Conservation (phyloP, 2,329 filamentous ascomycete species). For the Blastomyces parvus region DNA sequence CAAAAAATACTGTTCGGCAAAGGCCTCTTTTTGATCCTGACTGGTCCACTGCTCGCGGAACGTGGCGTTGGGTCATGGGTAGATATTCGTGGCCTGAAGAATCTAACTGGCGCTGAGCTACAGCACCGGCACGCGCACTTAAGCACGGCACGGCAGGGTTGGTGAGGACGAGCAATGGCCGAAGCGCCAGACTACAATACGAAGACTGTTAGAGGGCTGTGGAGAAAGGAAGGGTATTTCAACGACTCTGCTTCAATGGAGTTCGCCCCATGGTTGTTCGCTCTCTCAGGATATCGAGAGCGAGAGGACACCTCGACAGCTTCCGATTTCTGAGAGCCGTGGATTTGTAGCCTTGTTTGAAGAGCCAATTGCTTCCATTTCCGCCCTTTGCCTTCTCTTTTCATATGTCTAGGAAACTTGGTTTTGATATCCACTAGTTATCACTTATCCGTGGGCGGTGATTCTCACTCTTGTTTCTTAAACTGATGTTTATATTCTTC, state of each 20-base stretch:
- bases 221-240: background rate
- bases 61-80: background rate
- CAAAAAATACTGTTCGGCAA: background rate
- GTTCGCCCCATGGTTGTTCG: background rate
- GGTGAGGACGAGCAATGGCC: background rate
- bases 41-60: background rate
- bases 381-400: background rate
- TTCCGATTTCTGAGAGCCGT: background rate
- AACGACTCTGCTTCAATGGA: background rate
- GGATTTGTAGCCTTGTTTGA: slow-evolving; percentile 8
- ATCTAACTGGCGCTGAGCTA: slow-evolving; percentile 3
- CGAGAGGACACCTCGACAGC: background rate
- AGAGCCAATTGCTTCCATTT: background rate
- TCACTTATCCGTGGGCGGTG: background rate
- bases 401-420: background rate
- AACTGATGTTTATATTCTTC: background rate
- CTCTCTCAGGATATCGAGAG: background rate
- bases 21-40: background rate
- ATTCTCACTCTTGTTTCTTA: background rate
- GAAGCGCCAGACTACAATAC: background rate
- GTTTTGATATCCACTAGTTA: background rate
- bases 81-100: background rate
- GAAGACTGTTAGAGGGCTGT: background rate
- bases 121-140: background rate
- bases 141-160: background rate